These are phyloP conservation scores for Diaporthe helianthi DNA, from an alignment of 2,329 filamentous ascomycete species.

Conservation along the genomic window DNA sequence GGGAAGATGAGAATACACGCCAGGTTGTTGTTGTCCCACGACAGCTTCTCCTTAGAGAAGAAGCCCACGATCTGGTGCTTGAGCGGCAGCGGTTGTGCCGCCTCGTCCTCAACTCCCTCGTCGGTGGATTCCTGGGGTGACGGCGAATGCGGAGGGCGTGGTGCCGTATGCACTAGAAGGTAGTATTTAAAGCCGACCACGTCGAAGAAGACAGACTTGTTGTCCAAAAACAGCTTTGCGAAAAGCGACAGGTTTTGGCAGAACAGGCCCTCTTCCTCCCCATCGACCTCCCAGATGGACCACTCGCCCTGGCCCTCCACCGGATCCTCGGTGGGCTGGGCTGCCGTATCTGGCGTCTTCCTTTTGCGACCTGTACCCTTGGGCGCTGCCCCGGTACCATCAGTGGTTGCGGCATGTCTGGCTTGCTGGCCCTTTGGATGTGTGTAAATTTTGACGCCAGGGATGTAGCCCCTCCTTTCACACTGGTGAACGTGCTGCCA, in stretches of 20 bases:
- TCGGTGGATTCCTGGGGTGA: neutral
- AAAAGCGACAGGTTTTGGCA: slow-evolving; percentile 96
- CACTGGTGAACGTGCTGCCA: slow-evolving; percentile 66
- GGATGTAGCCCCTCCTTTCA: slow-evolving; percentile 56
- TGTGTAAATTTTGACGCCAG: slow-evolving; percentile 77
- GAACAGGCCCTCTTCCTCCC: slow-evolving; percentile 84
- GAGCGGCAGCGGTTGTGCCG: slow-evolving; percentile 31
- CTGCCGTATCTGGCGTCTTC: slow-evolving; percentile 43
- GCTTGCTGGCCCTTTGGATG: slow-evolving; percentile 58
- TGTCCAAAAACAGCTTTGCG: slow-evolving; percentile 96
- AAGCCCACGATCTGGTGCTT: slow-evolving; percentile 80
- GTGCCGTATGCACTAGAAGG: slow-evolving; percentile 78
- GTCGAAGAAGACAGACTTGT: slow-evolving; percentile 98
- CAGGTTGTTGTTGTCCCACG: slow-evolving; percentile 97
- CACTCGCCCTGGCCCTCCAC: slow-evolving; percentile 72
- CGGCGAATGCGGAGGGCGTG: slow-evolving; percentile 39
- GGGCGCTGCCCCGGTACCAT: slow-evolving; percentile 39
- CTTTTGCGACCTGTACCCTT: slow-evolving; percentile 46
- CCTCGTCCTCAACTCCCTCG: neutral
- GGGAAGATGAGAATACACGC: slow-evolving; percentile 97
- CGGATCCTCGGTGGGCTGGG: slow-evolving; percentile 49
- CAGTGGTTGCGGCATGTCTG: slow-evolving; percentile 43
- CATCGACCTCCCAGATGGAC: slow-evolving; percentile 92
- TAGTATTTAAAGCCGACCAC: slow-evolving; percentile 95
- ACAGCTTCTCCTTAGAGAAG: slow-evolving; percentile 98